Evolutionary conservation across 768 basidiomycete genomes (phyloP), one percentile per base, ranked within the genome.

Genomic region (Clitopilus passeckerianus): DNA sequence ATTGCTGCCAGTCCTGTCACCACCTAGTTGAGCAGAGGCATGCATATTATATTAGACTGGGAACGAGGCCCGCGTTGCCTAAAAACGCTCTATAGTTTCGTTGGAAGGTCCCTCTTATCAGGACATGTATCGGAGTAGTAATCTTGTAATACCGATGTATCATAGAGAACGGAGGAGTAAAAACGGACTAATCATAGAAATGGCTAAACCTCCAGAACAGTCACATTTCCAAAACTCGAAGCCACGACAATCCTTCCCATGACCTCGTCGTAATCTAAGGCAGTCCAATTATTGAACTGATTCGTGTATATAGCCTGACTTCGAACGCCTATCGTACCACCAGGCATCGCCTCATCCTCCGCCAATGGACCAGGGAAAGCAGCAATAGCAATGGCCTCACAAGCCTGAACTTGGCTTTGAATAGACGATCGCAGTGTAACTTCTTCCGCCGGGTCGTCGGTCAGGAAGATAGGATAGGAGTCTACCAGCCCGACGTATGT

Each of bases 261-360:
- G 37, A 74, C 75, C 67, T 87, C 86, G 57, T 85, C 83, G 63
- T 87, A 87, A 67, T 86, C 86, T 60, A 87, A 64, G 50, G 83
- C 74, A 2, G 80, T 78, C 86, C 86, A 87, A 60, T 77, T 74
- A 61, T 76, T 72, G 34, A 60, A 64, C 30, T 62, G 62, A 59
- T 75, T 75, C 16, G 61, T 65, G 61, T 61, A 73, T n/a, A 77
- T 60, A 24, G 66, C 70, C 59, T 71, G 65, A 60, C 69, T 63
- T 60, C 65, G 41, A 24, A 30, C 4, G 22, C 24, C 53, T 50
- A n/a, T 2, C 27, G 7, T 7, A 30, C 7, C 35, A n/a, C 30
- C 34, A 23, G 35, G 43, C 16, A n/a, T 34, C 5, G 43, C 30
- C 15, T 34, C 58, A 22, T 18, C 24, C 18, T 54, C 34, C 22